Evolutionary conservation across 352 stramenopile genomes (phyloP).

Genomic region (Phytophthora quininea): DNA sequence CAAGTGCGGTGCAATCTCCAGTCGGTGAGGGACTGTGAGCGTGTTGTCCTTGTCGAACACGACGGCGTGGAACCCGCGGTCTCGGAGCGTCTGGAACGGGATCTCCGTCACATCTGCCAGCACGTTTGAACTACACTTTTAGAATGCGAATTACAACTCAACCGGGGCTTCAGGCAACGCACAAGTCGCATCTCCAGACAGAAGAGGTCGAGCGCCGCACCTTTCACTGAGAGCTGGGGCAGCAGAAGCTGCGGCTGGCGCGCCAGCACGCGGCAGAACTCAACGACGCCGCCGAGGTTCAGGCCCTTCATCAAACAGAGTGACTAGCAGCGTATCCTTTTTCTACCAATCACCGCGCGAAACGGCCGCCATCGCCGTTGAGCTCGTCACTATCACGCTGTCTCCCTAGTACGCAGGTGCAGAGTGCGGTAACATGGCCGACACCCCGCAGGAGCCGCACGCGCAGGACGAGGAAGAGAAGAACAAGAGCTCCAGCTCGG

Average conservation of each 20-base stretch:
- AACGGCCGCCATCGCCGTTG: slow-evolving; percentile 12
- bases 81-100: slow-evolving; percentile 74
- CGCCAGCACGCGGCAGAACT: slow-evolving; percentile 82
- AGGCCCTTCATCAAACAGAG: slow-evolving; percentile 60
- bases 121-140: no score
- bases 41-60: slow-evolving; percentile 99
- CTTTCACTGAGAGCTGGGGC: slow-evolving; percentile 83
- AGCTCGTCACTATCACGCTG: slow-evolving; percentile 7
- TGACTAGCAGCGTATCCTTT: neutral
- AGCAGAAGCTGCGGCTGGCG: slow-evolving; percentile 76
- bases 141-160: no score
- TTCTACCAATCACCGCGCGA: slow-evolving; percentile 30
- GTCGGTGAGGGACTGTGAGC: slow-evolving; percentile 92
- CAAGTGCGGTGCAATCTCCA: slow-evolving; percentile 81
- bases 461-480: slow-evolving; percentile 41
- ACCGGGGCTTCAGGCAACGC: no score
- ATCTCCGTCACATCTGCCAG: slow-evolving; percentile 80
- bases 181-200: slow-evolving; percentile 1
- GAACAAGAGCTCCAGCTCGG: slow-evolving; percentile 66
- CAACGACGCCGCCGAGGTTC: slow-evolving; percentile 77
- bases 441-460: slow-evolving; percentile 33
- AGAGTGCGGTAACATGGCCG: slow-evolving; percentile 22
- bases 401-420: slow-evolving; percentile 13
- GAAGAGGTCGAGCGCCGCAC: slow-evolving; percentile 29
- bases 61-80: slow-evolving; percentile 90